Base-by-base conservation (phyloP, 2,329 filamentous ascomycete genomes). In the Hymenoscyphus scutula region DNA sequence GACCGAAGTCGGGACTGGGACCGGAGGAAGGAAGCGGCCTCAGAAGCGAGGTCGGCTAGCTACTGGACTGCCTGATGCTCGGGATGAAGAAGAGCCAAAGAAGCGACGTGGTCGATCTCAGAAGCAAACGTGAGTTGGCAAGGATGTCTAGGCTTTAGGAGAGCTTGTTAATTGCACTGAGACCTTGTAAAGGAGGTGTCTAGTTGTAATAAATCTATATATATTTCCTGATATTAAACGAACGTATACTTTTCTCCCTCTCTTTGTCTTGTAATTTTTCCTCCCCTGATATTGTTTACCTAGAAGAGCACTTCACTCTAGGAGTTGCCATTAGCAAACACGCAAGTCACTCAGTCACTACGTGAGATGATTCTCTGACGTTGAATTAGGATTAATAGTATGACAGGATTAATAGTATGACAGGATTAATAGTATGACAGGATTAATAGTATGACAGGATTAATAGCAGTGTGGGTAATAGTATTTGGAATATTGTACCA, bases 51-150 rank as follows among this genome's bases (percentile, higher is more conserved):
- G 51, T 38, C 51, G 19, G 27, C 51, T 32, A 10, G n/a, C 30
- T 17, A 38, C 19, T 34, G 17, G 17, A 32, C 11, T 34, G 19
- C 0, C 29, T 45, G n/a, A n/a, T n/a, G n/a, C n/a, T n/a, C n/a
- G n/a, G n/a, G 27, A 45, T 60, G n/a, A 45, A 53, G 38, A 17
- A 41, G 32, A 6, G 32, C 15, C 48, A 60, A 60, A 60, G 51
- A 60, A 48, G 27, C 59, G 30, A 15, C 51, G 59, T 41, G 51
- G 59, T n/a, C 59, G 30, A 56, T 51, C 59, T 60, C 59, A 51
- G 51, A 60, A 60, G 59, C 51, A 56, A 30, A 56, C 15, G 54
- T 56, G 17, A 38, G 54, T n/a, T n/a, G n/a, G n/a, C n/a, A n/a
- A n/a, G n/a, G n/a, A n/a, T n/a, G n/a, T n/a, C n/a, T n/a, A n/a